phyloP scores from a whole-genome alignment of 2,329 filamentous ascomycete genomes.

The Tothia fuscella region DNA sequence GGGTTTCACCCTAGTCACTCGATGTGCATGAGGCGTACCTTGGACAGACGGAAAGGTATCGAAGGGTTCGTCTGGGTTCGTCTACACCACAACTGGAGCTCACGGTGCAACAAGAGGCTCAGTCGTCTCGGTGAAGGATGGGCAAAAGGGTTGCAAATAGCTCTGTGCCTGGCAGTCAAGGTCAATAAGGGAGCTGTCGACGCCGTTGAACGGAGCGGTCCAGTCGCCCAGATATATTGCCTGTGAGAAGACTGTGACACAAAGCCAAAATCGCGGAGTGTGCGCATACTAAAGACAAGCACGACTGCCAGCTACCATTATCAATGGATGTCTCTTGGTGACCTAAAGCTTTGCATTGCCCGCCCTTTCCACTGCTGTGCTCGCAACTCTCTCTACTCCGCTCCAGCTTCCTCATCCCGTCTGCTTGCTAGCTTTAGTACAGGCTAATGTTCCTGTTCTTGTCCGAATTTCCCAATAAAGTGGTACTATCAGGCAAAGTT shows the following conservation, averaged over 20 bases:
- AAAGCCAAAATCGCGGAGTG: slow-evolving; percentile 20
- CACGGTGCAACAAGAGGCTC: slow-evolving; percentile 24
- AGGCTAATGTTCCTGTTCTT: too few species aligned
- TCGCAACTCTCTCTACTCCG: slow-evolving; percentile 20
- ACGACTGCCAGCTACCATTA: slow-evolving; percentile 17
- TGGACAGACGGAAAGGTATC: slow-evolving; percentile 24
- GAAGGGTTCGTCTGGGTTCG: slow-evolving; percentile 21
- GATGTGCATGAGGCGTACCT: slow-evolving; percentile 26
- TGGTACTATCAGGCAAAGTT: too few species aligned
- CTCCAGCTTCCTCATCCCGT: slow-evolving; percentile 20
- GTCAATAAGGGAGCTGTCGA: slow-evolving; percentile 20
- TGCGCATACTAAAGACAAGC: slow-evolving; percentile 26
- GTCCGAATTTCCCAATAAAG: too few species aligned
- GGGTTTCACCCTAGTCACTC: slow-evolving; percentile 23
- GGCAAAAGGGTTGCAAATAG: slow-evolving; percentile 25
- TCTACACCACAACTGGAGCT: neutral
- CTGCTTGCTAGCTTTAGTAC: too few species aligned
- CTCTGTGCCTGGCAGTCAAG: slow-evolving; percentile 26
- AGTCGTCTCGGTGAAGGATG: slow-evolving; percentile 24
- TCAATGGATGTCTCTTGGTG: slow-evolving; percentile 24
- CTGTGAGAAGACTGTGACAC: slow-evolving; percentile 11
- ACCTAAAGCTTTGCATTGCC: slow-evolving; percentile 11
- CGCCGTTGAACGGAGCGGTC: slow-evolving; percentile 19
- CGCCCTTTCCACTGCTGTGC: slow-evolving; percentile 14
- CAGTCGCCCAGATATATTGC: slow-evolving; percentile 28